Conservation (phyloP, 805 yeast species). For the Cyberlindnera americana region DNA sequence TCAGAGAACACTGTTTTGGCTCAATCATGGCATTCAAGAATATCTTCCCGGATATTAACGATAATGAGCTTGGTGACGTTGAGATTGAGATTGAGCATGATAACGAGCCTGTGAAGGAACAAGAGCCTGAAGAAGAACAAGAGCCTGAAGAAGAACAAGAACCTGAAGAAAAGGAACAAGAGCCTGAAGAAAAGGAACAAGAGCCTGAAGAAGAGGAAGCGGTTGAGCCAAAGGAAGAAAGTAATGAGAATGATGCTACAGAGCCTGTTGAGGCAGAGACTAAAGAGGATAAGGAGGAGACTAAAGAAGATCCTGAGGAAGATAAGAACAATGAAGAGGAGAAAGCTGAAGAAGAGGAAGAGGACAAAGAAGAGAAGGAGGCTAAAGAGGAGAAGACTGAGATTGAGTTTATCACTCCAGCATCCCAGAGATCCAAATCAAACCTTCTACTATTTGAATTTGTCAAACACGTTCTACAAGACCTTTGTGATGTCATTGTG, state of each 20-base stretch:
- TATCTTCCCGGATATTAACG: slow-evolving; percentile 47
- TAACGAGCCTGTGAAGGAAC: not conserved
- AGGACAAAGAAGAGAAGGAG: not conserved
- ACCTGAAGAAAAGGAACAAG: not conserved
- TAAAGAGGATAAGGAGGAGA: not conserved
- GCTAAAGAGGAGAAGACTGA: not conserved
- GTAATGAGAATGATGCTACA: no score
- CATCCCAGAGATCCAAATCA: slow-evolving; percentile 14
- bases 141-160: slow-evolving; percentile 3
- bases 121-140: slow-evolving; percentile 1
- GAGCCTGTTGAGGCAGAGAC: not conserved
- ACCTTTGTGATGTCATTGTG: slow-evolving; percentile 30
- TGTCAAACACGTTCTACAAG: slow-evolving; percentile 31
- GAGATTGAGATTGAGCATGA: slow-evolving; percentile 11
- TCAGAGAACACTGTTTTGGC: slow-evolving; percentile 78
- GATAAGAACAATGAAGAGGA: not conserved
- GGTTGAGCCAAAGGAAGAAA: not conserved
- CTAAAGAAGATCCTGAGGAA: no score
- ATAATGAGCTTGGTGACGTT: slow-evolving; percentile 21
- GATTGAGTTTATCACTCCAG: slow-evolving; percentile 8
- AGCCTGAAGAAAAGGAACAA: slow-evolving; percentile 3
- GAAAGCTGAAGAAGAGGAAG: not conserved
- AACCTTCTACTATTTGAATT: slow-evolving; percentile 36
- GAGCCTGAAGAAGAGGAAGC: not conserved
- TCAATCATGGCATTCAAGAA: slow-evolving; percentile 65